These are phyloP conservation scores for Pseudogymnoascus sp. DNA, from an alignment of 2,329 filamentous ascomycete genomes.

Conservation along the genomic window DNA sequence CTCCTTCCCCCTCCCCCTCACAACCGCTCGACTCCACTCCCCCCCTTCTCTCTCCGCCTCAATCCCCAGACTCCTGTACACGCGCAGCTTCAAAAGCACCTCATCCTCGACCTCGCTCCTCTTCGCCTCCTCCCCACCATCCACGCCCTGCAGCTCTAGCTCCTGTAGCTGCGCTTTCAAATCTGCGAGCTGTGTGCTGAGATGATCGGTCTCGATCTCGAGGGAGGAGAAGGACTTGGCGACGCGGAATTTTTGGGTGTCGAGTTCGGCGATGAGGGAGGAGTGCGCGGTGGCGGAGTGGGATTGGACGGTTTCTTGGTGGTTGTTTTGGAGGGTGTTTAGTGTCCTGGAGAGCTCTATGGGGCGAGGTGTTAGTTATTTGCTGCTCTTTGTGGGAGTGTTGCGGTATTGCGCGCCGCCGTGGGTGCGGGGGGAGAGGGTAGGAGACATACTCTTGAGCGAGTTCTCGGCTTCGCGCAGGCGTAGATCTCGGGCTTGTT, in stretches of 20 bases:
- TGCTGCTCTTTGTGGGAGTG: background rate
- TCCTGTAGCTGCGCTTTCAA: constrained; percentile 68
- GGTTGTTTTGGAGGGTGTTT: constrained; percentile 63
- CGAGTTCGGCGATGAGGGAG: constrained; percentile 72
- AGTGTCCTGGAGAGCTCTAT: constrained; percentile 65
- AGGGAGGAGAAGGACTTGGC: constrained; percentile 86
- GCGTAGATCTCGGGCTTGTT: constrained; percentile 71
- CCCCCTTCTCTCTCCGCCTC: constrained; percentile 71
- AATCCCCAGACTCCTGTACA: constrained; percentile 85
- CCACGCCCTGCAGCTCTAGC: constrained; percentile 77
- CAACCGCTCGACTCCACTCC: constrained; percentile 76
- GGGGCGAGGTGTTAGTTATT: background rate
- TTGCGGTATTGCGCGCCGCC: background rate
- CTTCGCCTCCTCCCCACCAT: constrained; percentile 46
- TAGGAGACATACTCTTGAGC: constrained; percentile 49
- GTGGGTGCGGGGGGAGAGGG: constrained; percentile 21
- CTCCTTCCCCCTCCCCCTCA: constrained; percentile 79
- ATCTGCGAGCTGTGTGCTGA: constrained; percentile 68
- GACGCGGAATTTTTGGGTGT: constrained; percentile 87
- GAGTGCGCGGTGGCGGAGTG: constrained; percentile 77
- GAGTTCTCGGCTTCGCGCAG: constrained; percentile 59
- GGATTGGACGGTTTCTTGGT: constrained; percentile 63
- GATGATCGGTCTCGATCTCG: constrained; percentile 90
- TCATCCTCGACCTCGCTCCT: constrained; percentile 50
- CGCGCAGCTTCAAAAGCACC: constrained; percentile 68